Conservation (phyloP, 805 yeast species). For the Zygosaccharomyces bisporus region DNA sequence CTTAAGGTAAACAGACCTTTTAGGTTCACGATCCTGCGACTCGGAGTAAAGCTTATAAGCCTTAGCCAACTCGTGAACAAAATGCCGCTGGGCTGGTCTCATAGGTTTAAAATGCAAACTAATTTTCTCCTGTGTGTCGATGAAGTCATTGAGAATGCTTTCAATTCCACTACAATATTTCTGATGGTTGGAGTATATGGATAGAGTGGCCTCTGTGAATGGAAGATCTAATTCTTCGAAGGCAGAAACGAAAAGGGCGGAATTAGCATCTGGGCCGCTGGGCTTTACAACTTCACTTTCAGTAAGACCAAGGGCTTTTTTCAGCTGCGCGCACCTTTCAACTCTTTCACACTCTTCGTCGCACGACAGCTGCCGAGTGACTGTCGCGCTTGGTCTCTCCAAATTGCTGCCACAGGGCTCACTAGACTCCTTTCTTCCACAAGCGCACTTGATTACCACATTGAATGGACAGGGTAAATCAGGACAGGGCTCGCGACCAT, state of each 20-base stretch:
- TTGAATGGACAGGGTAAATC: constrained; percentile 51
- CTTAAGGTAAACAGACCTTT: constrained; percentile 63
- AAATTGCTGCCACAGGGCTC: constrained; percentile 58
- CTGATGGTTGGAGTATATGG: constrained; percentile 50
- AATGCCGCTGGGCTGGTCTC: constrained; percentile 63
- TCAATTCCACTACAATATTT: constrained; percentile 71
- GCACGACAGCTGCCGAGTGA: constrained; percentile 50
- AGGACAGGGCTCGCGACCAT: constrained; percentile 51
- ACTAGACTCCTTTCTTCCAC: constrained; percentile 52
- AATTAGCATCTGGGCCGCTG: constrained; percentile 5
- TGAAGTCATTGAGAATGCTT: constrained; percentile 46
- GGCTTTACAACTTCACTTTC: neutral
- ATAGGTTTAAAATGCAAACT: constrained; percentile 67
- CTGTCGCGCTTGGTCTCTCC: constrained; percentile 30
- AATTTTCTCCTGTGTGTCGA: constrained; percentile 40
- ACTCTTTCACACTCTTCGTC: constrained; percentile 63
- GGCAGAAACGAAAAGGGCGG: constrained; percentile 24
- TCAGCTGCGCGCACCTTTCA: constrained; percentile 57
- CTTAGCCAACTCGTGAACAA: constrained; percentile 64
- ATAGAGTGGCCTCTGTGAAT: constrained; percentile 46
- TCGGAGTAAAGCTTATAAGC: constrained; percentile 58
- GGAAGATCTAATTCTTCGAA: constrained; percentile 34
- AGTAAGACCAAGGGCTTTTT: constrained; percentile 53
- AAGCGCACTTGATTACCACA: constrained; percentile 54
- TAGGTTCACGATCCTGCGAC: constrained; percentile 80